Evolutionary conservation across 306 rosid species (phyloP).

Genomic region (Prunus davidiana): DNA sequence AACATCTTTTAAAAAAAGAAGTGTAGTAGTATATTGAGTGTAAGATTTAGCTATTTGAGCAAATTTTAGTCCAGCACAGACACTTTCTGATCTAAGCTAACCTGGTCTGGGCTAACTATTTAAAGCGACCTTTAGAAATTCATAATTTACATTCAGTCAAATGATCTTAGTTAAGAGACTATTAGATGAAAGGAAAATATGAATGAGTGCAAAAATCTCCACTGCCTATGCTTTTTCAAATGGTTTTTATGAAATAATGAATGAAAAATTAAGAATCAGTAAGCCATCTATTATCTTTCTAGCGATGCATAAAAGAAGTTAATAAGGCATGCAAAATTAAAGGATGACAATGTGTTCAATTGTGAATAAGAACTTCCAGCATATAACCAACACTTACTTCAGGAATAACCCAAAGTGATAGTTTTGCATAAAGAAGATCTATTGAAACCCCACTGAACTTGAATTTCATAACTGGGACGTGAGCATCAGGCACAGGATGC

Average conservation of each 20-base stretch:
- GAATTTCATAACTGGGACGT: slow-evolving; percentile 77
- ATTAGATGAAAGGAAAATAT: background rate
- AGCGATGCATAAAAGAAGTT: background rate
- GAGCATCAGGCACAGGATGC: slow-evolving; percentile 97
- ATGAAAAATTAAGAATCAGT: background rate
- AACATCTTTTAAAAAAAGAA: background rate
- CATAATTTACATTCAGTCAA: background rate
- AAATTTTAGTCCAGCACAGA: background rate
- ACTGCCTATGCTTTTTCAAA: background rate
- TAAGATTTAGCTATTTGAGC: background rate
- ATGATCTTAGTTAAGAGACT: background rate
- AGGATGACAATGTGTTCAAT: background rate
- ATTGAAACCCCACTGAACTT: slow-evolving; percentile 84
- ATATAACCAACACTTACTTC: slow-evolving; percentile 58
- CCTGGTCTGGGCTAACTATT: background rate
- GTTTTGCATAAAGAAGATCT: slow-evolving; percentile 92
- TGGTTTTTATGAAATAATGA: background rate
- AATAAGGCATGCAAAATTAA: background rate
- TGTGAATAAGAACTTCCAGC: background rate
- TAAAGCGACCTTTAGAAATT: background rate
- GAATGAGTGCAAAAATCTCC: background rate
- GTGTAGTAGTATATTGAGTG: background rate
- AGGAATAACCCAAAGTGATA: slow-evolving; percentile 87
- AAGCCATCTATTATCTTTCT: background rate
- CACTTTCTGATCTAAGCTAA: background rate